phyloP scores from a whole-genome alignment of 1,139 yeast species.

The Saccharomycopsis hybrid region DNA sequence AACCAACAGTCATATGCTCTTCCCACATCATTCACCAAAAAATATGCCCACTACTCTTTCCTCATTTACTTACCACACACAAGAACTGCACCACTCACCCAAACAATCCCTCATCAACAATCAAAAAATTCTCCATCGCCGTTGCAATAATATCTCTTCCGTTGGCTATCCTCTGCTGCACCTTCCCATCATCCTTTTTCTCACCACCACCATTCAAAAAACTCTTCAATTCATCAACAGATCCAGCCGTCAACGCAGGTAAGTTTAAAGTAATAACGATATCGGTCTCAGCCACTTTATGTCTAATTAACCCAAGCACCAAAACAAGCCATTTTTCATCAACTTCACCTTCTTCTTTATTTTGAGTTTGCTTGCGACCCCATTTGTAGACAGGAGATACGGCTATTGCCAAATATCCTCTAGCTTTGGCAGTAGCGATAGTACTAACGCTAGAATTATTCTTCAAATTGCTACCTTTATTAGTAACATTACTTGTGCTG shows the following conservation, averaged over 20 bases:
- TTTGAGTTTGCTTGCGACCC: constrained; percentile 36
- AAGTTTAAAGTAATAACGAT: constrained; percentile 54
- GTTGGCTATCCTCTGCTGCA: constrained; percentile 27
- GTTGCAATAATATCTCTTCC: constrained; percentile 30
- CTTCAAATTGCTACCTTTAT: constrained; percentile 6
- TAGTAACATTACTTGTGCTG: constrained; percentile 4
- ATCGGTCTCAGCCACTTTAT: constrained; percentile 51
- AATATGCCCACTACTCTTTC: not conserved
- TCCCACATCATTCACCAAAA: not conserved
- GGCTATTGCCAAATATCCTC: constrained; percentile 28
- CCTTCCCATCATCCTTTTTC: constrained; percentile 21
- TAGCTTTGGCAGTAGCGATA: constrained; percentile 12
- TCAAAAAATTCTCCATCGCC: constrained; percentile 30
- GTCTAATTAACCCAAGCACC: constrained; percentile 47
- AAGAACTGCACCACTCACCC: constrained; percentile 27
- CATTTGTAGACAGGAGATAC: constrained; percentile 40
- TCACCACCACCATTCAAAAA: constrained; percentile 19
- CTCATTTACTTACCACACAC: not conserved
- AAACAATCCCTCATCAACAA: constrained; percentile 42
- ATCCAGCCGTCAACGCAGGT: constrained; percentile 33
- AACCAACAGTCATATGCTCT: no score
- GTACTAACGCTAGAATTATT: not conserved
- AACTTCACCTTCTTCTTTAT: constrained; percentile 16
- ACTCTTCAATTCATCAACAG: constrained; percentile 25
- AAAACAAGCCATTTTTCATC: constrained; percentile 35